phyloP scores from a whole-genome alignment of 2,329 filamentous ascomycete genomes.

The Paecilomyces sp. region DNA sequence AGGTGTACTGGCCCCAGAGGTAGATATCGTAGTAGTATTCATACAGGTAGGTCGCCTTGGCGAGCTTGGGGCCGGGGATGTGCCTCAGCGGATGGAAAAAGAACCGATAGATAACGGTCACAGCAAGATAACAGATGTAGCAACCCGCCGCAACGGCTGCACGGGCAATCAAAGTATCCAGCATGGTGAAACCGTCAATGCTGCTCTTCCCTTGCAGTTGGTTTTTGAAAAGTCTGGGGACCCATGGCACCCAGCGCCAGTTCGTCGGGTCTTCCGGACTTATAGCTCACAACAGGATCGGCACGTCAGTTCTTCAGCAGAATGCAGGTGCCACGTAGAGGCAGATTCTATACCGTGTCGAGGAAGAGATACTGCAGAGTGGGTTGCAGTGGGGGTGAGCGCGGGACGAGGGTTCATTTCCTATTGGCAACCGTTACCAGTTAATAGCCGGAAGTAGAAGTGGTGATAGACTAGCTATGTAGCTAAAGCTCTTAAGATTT shows the following conservation, averaged over 20 bases:
- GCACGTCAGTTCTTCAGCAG: neutral
- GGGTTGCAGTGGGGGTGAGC: neutral
- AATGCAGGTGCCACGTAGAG: neutral
- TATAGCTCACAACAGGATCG: neutral
- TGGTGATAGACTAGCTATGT: too few species aligned
- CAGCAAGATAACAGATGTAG: neutral
- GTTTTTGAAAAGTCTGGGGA: neutral
- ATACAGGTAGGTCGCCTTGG: conserved; percentile 17
- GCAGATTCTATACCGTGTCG: neutral
- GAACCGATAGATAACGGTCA: conserved; percentile 12
- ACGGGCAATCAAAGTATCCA: neutral
- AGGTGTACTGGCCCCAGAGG: conserved; percentile 14
- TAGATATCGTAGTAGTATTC: conserved; percentile 19
- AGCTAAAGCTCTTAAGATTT: too few species aligned
- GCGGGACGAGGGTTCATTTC: neutral
- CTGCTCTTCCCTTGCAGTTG: neutral
- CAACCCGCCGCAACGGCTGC: neutral
- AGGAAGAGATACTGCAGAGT: neutral
- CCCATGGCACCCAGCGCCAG: neutral
- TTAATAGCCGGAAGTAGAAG: too few species aligned
- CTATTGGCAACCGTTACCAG: too few species aligned
- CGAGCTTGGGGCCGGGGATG: conserved; percentile 20
- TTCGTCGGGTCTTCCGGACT: neutral
- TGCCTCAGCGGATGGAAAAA: conserved; percentile 18
- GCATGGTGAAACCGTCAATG: neutral